Conservation (phyloP, 1,284 basidiomycete genomes). For the Ustilago tritici region DNA sequence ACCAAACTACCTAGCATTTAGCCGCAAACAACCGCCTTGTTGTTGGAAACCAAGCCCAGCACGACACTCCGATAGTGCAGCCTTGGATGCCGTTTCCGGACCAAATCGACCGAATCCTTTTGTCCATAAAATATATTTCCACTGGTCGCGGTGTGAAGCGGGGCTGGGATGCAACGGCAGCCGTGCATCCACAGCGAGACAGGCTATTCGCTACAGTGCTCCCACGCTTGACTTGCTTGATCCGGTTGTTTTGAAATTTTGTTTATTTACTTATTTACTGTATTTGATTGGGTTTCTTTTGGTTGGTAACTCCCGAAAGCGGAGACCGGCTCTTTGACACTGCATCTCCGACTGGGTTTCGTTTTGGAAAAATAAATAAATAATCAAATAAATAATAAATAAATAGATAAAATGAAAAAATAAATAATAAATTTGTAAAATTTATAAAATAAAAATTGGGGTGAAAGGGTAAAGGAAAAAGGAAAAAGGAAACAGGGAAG, state of each 20-base stretch:
- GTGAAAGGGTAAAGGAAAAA: not conserved
- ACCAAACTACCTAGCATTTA: not conserved
- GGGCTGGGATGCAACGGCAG: not conserved
- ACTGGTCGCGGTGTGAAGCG: not conserved
- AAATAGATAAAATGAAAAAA: too few relatives aligned
- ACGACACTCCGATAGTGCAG: not conserved
- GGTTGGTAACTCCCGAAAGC: not conserved
- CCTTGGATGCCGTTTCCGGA: constrained; percentile 5
- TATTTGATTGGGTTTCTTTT: not conserved
- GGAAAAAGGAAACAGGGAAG: not conserved
- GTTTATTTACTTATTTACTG: too few relatives aligned
- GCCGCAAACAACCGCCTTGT: not conserved
- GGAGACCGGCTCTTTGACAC: not conserved
- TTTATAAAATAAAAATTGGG: not conserved
- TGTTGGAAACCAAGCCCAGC: not conserved
- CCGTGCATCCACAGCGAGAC: not conserved
- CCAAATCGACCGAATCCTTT: not conserved
- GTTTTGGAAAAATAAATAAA: too few relatives aligned
- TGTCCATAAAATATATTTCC: not conserved
- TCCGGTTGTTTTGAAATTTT: not conserved
- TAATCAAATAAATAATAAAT: too few relatives aligned
- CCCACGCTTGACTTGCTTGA: not conserved
- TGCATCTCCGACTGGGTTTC: not conserved
- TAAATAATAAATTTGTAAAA: too few relatives aligned
- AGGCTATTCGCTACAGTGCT: not conserved